Evolutionary conservation across 2,329 filamentous ascomycete genomes (phyloP), one percentile per base, ranked within the genome.

Genomic region (Aspergillus sp.): DNA sequence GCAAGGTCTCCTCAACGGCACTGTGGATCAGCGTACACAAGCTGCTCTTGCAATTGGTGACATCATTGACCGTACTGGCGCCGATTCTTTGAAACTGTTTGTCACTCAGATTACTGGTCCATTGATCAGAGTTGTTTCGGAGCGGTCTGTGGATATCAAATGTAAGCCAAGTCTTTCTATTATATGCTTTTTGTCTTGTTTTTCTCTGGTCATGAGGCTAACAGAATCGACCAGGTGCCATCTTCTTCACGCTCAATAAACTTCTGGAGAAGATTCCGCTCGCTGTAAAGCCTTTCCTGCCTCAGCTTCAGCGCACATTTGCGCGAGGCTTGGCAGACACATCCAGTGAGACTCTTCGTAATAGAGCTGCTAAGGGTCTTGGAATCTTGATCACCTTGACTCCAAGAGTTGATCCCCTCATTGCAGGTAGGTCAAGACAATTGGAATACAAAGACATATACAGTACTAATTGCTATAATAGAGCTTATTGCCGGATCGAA

Each of bases 31-130:
- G 71, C 81, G 90, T 64, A 93, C 89, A 27, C 88, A 94, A 64
- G 83, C 93, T 45, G 93, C 94, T 37, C 76, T 97, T 50, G 93
- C 88, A 44, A 94, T 98, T 55, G 95, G 90, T 2, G 94, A 98
- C 63, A 87, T 98, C 53, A 86, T 97, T 52, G 93, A 97, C 70
- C 83, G 93, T 45, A 94, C 93, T 27, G 91, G 85, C 65, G 82
- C 89, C 53, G 85, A 90, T 46, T 84, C 90, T 13, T 75, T 98
- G 50, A 94, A 93, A 68, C 89, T 90, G 6, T 97, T 94, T 59
- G 93, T 98, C 47, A 96, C 91, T 28, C 90, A 96, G 61, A 96
- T 98, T 56, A 97, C 94, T 5, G 93, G 93, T 62, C 93, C 94
- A 19, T 80, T 98, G 42, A 98, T 98, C 66, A 88, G 93, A 78